Evolutionary conservation across 805 yeast species (phyloP).

Genomic region (Ogataea dorogensis): DNA sequence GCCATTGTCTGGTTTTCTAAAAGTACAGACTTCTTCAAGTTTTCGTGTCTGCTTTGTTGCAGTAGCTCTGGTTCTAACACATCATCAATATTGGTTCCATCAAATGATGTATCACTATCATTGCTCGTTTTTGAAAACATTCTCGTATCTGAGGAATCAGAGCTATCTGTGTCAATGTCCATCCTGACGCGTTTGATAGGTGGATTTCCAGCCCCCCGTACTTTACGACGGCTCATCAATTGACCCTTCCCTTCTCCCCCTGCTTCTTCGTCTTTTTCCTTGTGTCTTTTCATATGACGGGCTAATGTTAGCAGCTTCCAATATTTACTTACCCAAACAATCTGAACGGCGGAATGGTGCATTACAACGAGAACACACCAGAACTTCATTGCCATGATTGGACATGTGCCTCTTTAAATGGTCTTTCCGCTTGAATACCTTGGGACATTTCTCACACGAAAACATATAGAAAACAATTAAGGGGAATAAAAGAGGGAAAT

Average conservation of each 20-base stretch:
- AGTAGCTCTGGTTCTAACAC: slow-evolving; percentile 7
- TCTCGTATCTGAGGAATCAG: slow-evolving; percentile 6
- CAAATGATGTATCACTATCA: slow-evolving; percentile 5
- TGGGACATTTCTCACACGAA: slow-evolving; percentile 16
- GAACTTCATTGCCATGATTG: slow-evolving; percentile 12
- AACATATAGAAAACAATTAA: too few relatives aligned
- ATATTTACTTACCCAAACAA: slow-evolving; percentile 12
- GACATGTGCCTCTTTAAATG: slow-evolving; percentile 20
- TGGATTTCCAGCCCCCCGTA: slow-evolving; percentile 10
- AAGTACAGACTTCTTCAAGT: slow-evolving; percentile 1
- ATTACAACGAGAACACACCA: slow-evolving; percentile 14
- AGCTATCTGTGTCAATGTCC: slow-evolving; percentile 1
- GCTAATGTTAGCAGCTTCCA: slow-evolving; percentile 6
- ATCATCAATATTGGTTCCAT: neutral
- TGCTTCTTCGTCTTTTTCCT: slow-evolving; percentile 17
- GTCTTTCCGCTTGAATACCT: slow-evolving; percentile 19
- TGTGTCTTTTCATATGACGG: slow-evolving; percentile 20
- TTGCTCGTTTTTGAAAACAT: slow-evolving; percentile 6
- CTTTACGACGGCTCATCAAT: slow-evolving; percentile 6
- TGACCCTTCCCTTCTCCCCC: slow-evolving; percentile 17
- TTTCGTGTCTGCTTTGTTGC: neutral
- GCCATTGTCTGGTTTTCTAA: neutral
- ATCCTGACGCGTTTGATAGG: slow-evolving; percentile 1
- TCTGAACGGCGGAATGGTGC: slow-evolving; percentile 17
- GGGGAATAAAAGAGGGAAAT: slow-evolving; percentile 5